Evolutionary conservation across 805 yeast species (phyloP).

Genomic region (Zygosaccharomyces bailii): DNA sequence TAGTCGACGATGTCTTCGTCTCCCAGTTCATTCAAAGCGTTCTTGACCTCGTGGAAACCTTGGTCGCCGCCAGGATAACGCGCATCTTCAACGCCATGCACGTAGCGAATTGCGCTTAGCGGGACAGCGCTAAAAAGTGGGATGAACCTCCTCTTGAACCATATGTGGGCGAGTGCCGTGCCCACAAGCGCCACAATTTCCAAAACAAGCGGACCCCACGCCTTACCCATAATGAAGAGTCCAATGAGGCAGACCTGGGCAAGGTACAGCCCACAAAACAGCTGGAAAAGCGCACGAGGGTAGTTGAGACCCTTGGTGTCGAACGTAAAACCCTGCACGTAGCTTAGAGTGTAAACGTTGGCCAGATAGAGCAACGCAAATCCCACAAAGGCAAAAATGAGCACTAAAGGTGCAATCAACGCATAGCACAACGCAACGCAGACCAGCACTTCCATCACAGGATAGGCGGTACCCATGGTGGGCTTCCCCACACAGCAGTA

Average conservation of each 20-base stretch:
- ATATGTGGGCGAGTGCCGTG: slow-evolving; percentile 58
- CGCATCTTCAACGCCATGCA: slow-evolving; percentile 39
- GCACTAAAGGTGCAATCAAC: slow-evolving; percentile 69
- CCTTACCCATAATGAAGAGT: slow-evolving; percentile 69
- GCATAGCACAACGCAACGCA: slow-evolving; percentile 74
- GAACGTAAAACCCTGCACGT: slow-evolving; percentile 55
- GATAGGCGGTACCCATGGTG: slow-evolving; percentile 80
- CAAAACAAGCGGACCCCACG: slow-evolving; percentile 74
- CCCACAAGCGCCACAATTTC: slow-evolving; percentile 58
- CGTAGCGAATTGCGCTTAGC: slow-evolving; percentile 46
- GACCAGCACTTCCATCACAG: slow-evolving; percentile 68
- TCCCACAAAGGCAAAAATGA: slow-evolving; percentile 63
- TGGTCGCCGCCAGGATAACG: slow-evolving; percentile 63
- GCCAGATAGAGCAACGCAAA: slow-evolving; percentile 58
- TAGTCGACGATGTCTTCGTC: slow-evolving; percentile 23
- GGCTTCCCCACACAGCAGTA: slow-evolving; percentile 60
- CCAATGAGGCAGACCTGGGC: slow-evolving; percentile 69
- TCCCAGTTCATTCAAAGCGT: slow-evolving; percentile 43
- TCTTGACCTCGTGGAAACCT: slow-evolving; percentile 56
- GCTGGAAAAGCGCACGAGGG: slow-evolving; percentile 67
- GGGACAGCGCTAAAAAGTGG: slow-evolving; percentile 70
- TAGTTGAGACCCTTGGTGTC: slow-evolving; percentile 74
- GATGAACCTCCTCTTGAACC: slow-evolving; percentile 54
- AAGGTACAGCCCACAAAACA: slow-evolving; percentile 67
- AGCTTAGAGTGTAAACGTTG: slow-evolving; percentile 56